These are phyloP conservation scores for Chrysochromulina parva DNA, from an alignment of 78 protist species.

Conservation along the genomic window DNA sequence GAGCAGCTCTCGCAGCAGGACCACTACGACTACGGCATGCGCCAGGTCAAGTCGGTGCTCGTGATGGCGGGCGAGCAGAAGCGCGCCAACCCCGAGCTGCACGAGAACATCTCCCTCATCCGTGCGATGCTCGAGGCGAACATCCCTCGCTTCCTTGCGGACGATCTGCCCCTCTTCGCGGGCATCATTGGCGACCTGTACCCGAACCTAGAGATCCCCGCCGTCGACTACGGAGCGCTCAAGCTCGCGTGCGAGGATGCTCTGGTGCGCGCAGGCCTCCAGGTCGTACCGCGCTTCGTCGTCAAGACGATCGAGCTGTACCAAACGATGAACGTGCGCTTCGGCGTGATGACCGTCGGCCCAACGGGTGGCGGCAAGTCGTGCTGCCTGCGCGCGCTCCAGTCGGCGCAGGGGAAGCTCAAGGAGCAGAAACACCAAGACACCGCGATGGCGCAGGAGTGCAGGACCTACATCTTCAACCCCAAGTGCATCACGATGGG, in stretches of 20 bases:
- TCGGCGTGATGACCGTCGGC: conserved; percentile 89
- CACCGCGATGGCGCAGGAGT: neutral
- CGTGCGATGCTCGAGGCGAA: conserved; percentile 82
- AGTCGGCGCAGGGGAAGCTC: conserved; percentile 50
- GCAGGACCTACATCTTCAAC: conserved; percentile 60
- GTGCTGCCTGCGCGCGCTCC: neutral
- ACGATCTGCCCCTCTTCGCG: conserved; percentile 81
- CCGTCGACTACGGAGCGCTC: conserved; percentile 68
- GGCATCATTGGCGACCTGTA: conserved; percentile 81
- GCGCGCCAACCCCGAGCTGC: conserved; percentile 62
- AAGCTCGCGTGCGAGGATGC: conserved; percentile 36
- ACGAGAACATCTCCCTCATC: conserved; percentile 77
- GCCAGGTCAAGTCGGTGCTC: conserved; percentile 74
- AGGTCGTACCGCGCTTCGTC: neutral
- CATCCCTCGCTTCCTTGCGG: conserved; percentile 84
- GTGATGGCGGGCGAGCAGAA: conserved; percentile 75
- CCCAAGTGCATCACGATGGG: conserved; percentile 83
- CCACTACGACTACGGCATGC: conserved; percentile 89
- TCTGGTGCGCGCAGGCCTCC: neutral
- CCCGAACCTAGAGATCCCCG: conserved; percentile 76
- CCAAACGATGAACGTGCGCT: conserved; percentile 75
- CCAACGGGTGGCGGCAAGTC: conserved; percentile 82
- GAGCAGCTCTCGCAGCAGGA: conserved; percentile 81
- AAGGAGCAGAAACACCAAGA: neutral
- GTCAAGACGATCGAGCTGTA: conserved; percentile 64